These are phyloP conservation scores for Hygrocybe coccinea DNA, from an alignment of 768 basidiomycete species.

Conservation along the genomic window DNA sequence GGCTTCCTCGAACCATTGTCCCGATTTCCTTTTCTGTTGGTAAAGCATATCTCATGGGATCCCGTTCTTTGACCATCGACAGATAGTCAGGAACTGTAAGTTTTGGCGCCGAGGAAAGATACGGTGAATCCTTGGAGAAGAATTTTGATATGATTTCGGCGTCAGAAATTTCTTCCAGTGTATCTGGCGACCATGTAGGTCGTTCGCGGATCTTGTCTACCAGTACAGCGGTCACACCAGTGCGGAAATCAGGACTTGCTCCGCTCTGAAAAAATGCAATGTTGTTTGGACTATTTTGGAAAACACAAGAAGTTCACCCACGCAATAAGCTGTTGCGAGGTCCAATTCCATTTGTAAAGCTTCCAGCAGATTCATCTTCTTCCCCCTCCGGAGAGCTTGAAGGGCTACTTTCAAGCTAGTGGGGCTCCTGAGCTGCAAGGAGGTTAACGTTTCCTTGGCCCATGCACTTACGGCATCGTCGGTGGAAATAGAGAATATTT, in stretches of 20 bases:
- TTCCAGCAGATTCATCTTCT: constrained; percentile 53
- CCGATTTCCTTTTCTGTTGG: constrained; percentile 77
- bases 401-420: constrained; percentile 92
- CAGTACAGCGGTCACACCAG: constrained; percentile 71
- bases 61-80: constrained; percentile 21
- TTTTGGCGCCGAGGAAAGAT: constrained; percentile 40
- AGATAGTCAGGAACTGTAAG: constrained; percentile 39
- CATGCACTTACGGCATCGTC: constrained; percentile 55
- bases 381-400: constrained; percentile 69
- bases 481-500: constrained; percentile 35
- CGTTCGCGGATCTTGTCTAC: constrained; percentile 37
- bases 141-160: constrained; percentile 54
- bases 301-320: constrained; percentile 41
- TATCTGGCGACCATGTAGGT: constrained; percentile 69
- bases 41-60: constrained; percentile 48
- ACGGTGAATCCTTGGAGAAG: constrained; percentile 55
- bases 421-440: constrained; percentile 71
- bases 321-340: constrained; percentile 86
- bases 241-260: constrained; percentile 76
- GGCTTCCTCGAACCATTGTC: constrained; percentile 58
- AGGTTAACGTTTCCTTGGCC: constrained; percentile 65
- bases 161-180: constrained; percentile 54
- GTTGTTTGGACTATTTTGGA: constrained; percentile 14
- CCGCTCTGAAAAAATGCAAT: constrained; percentile 47
- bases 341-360: constrained; percentile 80